These are phyloP conservation scores for Sechiopsis laciniata DNA, from an alignment of 306 rosid species.

Conservation along the genomic window DNA sequence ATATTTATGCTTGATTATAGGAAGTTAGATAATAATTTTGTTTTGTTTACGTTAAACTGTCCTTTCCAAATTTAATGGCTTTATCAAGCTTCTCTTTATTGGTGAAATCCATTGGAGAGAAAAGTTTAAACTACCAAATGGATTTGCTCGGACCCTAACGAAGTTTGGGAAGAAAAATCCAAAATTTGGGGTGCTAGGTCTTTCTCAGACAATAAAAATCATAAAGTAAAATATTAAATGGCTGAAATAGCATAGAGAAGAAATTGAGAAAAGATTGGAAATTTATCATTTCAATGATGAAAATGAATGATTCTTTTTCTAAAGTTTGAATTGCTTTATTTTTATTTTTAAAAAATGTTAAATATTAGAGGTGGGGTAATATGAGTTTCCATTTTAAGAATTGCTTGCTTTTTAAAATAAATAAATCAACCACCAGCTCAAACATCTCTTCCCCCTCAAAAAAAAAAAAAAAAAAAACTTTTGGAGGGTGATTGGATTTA, in stretches of 20 bases:
- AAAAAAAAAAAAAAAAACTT: background rate
- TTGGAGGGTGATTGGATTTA: too few species aligned
- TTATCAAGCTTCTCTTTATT: background rate
- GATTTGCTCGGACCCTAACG: background rate
- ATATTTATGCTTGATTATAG: background rate
- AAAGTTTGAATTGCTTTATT: background rate
- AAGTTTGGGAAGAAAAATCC: background rate
- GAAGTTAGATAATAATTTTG: background rate
- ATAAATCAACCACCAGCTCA: background rate
- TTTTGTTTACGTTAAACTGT: background rate
- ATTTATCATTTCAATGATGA: background rate
- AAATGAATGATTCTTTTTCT: too few species aligned
- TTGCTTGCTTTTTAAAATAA: background rate
- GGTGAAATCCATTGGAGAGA: conserved; percentile 5
- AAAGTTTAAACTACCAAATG: background rate
- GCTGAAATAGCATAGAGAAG: background rate
- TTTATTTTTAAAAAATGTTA: too few species aligned
- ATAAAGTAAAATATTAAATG: background rate
- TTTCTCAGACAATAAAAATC: background rate
- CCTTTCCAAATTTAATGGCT: background rate
- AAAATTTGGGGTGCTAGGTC: background rate
- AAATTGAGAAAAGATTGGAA: background rate
- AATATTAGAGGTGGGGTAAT: background rate
- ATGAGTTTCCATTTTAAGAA: background rate
- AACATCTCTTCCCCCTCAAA: background rate